Evolutionary conservation across 441 rosid species (phyloP).

Genomic region (Brassica hybrid): DNA sequence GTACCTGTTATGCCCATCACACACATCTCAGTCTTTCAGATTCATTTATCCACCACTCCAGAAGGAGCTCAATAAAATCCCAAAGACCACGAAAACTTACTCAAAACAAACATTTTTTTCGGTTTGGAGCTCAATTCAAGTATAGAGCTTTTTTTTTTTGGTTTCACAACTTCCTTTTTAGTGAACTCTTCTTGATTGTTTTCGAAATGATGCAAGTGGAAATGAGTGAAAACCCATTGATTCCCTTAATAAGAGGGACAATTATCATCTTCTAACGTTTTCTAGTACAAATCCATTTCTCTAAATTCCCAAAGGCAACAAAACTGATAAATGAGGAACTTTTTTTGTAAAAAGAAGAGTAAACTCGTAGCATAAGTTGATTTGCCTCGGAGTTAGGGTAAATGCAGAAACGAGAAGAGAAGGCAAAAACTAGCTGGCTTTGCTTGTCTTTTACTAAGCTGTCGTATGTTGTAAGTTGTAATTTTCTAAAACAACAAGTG

Average conservation of each 20-base stretch:
- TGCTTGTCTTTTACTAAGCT: slow-evolving; percentile 8
- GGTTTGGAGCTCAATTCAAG: slow-evolving; percentile 15
- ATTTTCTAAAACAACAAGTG: slow-evolving; percentile 26
- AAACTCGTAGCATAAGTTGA: neutral
- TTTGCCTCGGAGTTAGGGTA: slow-evolving; percentile 26
- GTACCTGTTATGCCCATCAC: neutral
- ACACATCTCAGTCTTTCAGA: neutral
- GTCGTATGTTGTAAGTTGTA: slow-evolving; percentile 34
- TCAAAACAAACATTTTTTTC: slow-evolving; percentile 6
- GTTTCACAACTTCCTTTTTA: neutral
- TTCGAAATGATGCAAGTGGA: neutral
- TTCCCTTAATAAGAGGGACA: neutral
- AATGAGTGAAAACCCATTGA: neutral
- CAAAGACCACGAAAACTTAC: neutral
- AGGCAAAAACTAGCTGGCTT: slow-evolving; percentile 19
- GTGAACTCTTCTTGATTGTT: neutral
- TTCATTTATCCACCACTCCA: slow-evolving; percentile 3
- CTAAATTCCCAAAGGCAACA: neutral
- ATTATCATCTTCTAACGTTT: neutral
- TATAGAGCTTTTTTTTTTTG: slow-evolving; percentile 9
- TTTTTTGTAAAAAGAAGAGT: neutral
- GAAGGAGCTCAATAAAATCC: slow-evolving; percentile 16
- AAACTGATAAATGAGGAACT: neutral
- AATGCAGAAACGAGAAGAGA: slow-evolving; percentile 23
- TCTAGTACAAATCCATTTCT: neutral